A percentile compares a stretch with the other conserved stretches of the same genome.
These are phyloP conservation scores for Rhizoctonia solani DNA, from an alignment of 1,284 basidiomycete genomes.

Conservation along the genomic window DNA sequence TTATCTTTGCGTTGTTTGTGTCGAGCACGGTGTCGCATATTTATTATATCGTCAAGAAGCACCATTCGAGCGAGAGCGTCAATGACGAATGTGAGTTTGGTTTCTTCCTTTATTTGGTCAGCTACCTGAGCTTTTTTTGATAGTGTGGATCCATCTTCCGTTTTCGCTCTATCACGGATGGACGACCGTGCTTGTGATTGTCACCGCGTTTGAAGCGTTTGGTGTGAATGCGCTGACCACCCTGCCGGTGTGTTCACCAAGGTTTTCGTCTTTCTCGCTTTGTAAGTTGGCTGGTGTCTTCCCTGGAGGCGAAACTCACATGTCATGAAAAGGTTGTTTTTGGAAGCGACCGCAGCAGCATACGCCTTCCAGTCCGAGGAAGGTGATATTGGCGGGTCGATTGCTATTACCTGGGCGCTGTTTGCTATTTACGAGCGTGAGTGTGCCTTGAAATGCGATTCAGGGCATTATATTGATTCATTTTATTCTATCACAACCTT, in stretches of 20 bases:
- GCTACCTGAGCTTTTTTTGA: not conserved
- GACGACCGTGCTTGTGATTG: constrained; percentile 87
- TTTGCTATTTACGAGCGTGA: constrained; percentile 85
- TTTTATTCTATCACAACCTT: too few relatives aligned
- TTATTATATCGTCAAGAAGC: constrained; percentile 90
- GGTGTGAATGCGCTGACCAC: constrained; percentile 73
- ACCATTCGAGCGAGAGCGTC: constrained; percentile 65
- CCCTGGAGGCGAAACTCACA: constrained; percentile 34
- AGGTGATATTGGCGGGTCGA: constrained; percentile 87
- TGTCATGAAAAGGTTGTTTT: constrained; percentile 69
- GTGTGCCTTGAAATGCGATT: constrained; percentile 39
- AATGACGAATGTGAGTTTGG: constrained; percentile 63
- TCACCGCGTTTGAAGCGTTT: constrained; percentile 90
- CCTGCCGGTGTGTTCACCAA: constrained; percentile 87
- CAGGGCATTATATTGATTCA: too few relatives aligned
- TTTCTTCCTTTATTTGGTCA: constrained; percentile 42
- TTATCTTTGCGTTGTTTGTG: constrained; percentile 84
- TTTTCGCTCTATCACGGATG: constrained; percentile 95
- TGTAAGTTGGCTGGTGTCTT: constrained; percentile 53
- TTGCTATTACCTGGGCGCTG: constrained; percentile 81
- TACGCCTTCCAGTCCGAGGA: constrained; percentile 89
- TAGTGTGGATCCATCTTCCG: constrained; percentile 76
- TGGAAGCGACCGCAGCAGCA: constrained; percentile 87
- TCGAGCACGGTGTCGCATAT: constrained; percentile 84
- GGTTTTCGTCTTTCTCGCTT: constrained; percentile 87